These are phyloP conservation scores for Thecaphora thlaspeos DNA, from an alignment of 1,284 basidiomycete species.

Conservation along the genomic window DNA sequence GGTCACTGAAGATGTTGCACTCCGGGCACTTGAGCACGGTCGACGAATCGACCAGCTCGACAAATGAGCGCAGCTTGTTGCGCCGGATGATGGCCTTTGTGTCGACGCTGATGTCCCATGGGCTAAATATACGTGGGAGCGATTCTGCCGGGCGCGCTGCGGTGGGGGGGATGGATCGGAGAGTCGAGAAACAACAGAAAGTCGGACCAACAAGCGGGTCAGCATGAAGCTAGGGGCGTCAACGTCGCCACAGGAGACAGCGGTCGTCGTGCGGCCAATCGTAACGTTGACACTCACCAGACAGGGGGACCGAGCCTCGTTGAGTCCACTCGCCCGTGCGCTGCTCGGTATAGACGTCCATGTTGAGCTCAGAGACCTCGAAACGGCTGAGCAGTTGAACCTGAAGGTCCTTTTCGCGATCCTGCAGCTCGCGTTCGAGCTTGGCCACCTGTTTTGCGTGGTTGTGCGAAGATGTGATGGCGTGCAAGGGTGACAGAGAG, in stretches of 20 bases:
- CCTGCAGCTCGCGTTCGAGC: slow-evolving; percentile 21
- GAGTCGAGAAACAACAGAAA: no score
- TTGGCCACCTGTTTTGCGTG: slow-evolving; percentile 17
- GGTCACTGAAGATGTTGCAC: slow-evolving; percentile 8
- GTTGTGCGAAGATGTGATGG: slow-evolving; percentile 5
- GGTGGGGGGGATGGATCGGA: no score
- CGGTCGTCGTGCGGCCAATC: no score
- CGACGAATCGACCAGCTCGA: slow-evolving; percentile 31
- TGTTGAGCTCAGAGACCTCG: slow-evolving; percentile 25
- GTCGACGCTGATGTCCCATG: slow-evolving; percentile 33
- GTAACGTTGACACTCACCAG: background rate
- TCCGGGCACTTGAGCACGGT: background rate
- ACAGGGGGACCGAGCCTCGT: background rate
- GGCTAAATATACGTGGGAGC: slow-evolving; percentile 23
- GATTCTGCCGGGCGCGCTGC: slow-evolving; percentile 1
- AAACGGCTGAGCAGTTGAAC: slow-evolving; percentile 26
- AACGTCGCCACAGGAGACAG: no score
- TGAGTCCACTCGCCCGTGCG: slow-evolving; percentile 18
- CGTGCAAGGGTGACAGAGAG: background rate
- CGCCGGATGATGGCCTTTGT: slow-evolving; percentile 25
- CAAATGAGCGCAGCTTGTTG: slow-evolving; percentile 34
- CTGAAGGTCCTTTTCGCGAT: slow-evolving; percentile 25
- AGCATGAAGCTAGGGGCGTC: background rate
- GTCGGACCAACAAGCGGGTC: background rate
- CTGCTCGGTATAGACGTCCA: slow-evolving; percentile 30